Percentiles rank a stretch among this genome's conserved stretches.
Evolutionary conservation across 2,329 filamentous ascomycete genomes (phyloP).

Genomic region (Penicillium sp.): DNA sequence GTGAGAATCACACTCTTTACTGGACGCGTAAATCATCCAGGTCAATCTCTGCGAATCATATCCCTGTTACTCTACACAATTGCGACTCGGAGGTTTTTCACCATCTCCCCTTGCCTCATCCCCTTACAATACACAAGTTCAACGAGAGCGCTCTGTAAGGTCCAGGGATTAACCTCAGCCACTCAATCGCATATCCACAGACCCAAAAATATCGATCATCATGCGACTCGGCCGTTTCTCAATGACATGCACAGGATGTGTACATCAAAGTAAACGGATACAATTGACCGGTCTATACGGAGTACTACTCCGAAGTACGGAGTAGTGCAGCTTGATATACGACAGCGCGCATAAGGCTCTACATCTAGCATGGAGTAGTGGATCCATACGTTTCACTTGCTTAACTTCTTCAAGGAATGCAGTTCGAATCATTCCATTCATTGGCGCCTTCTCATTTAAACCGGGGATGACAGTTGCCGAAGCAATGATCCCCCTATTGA

Average conservation of each 20-base stretch:
- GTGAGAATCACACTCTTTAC: background rate
- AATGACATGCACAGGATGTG: conserved; percentile 10
- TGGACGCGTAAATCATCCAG: background rate
- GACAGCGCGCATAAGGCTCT: background rate
- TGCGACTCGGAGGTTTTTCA: conserved; percentile 18
- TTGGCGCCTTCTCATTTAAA: conserved; percentile 1
- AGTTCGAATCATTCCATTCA: conserved; percentile 1
- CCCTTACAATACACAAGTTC: conserved; percentile 9
- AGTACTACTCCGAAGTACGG: background rate
- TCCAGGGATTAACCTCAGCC: conserved; percentile 17
- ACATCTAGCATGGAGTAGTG: background rate
- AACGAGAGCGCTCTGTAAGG: conserved; percentile 15
- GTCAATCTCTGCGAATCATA: background rate
- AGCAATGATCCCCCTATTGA: conserved; percentile 10
- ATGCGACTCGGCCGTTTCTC: conserved; percentile 26
- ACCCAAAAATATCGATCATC: conserved; percentile 1
- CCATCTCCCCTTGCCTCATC: conserved; percentile 21
- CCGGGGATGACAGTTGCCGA: conserved; percentile 9
- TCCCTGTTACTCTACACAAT: background rate
- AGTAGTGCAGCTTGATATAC: conserved; percentile 1
- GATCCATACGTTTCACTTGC: background rate
- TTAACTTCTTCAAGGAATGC: conserved; percentile 4
- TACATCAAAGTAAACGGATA: background rate
- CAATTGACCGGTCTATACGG: background rate
- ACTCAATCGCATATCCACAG: conserved; percentile 9